Evolutionary conservation across 2,329 filamentous ascomycete genomes (phyloP), one percentile per base, ranked within the genome.

Genomic region (Botryotinia globosa): DNA sequence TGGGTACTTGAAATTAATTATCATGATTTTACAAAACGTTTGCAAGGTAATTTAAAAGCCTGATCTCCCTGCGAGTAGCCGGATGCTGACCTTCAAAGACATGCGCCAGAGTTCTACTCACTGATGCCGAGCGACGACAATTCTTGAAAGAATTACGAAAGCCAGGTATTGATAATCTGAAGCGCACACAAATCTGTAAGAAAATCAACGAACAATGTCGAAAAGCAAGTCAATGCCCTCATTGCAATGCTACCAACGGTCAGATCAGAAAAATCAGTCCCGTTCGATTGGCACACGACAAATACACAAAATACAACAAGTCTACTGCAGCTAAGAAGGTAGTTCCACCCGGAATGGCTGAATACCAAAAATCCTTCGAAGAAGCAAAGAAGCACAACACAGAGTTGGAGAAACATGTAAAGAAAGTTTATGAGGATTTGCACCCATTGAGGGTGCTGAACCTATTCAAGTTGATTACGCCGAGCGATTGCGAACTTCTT

Each of bases 211-310:
- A 94, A 72, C 92, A 95, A 79, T 98, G 95, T 81, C 89, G 92
- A 76, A 99, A 99, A 83, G 89, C 90, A 72, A 94, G 94, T 81
- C 86, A 84, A 25, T 99, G 96, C 78, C 91, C 91, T 14, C 89
- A 92, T 78, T 99, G 96, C 80, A 88, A 88, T 65, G 89, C 91
- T 3, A 85, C 94, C 78, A 98, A 99, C 80, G 96, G 96, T 14
- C 91, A 94, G 72, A 95, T 99, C 74, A 92, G 94, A 79, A 98
- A 98, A 82, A 88, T 94, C 44, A 92, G 93, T 44, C 92, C 94
- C n/a, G 87, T 98, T 76, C 98, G 98, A 83, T 90, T 99, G 70
- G 90, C 92, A 20, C 96, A 99, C 83, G 94, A 98, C 85, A 97
- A 96, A 80, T 99, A 94, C 80, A 88, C 91, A 61, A 87, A 91